Base-by-base conservation (phyloP, 768 basidiomycete genomes). In the Suillus alpinus region DNA sequence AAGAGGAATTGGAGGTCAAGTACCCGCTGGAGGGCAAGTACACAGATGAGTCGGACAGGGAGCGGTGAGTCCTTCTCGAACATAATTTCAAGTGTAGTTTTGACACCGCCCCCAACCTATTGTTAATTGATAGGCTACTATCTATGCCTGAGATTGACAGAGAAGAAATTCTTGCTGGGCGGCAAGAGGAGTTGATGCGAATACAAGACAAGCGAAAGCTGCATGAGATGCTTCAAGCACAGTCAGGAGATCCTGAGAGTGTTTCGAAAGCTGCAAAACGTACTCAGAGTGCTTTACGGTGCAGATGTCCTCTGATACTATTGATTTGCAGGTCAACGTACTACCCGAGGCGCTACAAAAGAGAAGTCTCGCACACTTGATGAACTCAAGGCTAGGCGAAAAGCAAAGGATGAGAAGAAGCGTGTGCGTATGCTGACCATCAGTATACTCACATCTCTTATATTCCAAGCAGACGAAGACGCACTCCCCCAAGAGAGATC, bases 11-110 rank as follows among this genome's bases (percentile, higher is more conserved):
- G 34, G 81, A 79, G 5, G 70, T 72, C 13, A 88, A 92, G 4
- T 98, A 93, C 71, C 95, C 94, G 0, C 77, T 97, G 13, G 96
- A 98, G 67, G 94, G 93, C 55, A 92, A 93, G 73, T 98, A 92
- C 70, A 83, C 83, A 61, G 88, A 97, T 68, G 93, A 94, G 67
- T 81, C 78, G 13, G 96, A 98, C 73, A 84, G 89, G 68, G 82
- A 88, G 64, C 77, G 81, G 96, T 96, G 77, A 77, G 90, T 79
- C 59, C 62, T 41, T 39, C 44, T 41, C 64, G 60, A 55, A 59
- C 65, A 59, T 67, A 65, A 67, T 68, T 62, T 66, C 65, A 68
- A 66, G 57, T 55, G 64, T 60, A 69, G 61, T 56, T 62, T 75
- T 75, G 62, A 75, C 71, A 63, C 51, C 29, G 9, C 57, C 43